Evolutionary conservation across 1,284 basidiomycete genomes (phyloP), one percentile per base, ranked within the genome.

Genomic region (Tilletiopsis washingtonensis): DNA sequence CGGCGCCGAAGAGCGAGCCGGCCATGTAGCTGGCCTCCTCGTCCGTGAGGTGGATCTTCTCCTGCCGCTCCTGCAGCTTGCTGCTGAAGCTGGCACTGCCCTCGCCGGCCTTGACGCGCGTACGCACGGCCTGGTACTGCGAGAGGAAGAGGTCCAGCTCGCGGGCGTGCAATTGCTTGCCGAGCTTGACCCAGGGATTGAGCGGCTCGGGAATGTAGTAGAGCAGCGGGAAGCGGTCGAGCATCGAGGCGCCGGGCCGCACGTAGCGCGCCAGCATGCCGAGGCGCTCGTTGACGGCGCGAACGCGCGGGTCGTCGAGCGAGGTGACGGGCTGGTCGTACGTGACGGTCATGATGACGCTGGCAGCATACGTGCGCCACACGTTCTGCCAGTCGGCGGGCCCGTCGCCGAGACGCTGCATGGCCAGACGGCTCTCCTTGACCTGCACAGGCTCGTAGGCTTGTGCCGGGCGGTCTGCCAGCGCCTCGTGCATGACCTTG

Each of bases 61-160:
- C 20, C 49, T 74, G 72, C 19, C 54, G 50, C 40, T 73, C 66
- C 21, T 64, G 54, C 29, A 74, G 58, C 32, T 69, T 62, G 24
- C 58, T 55, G 1, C 62, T 61, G 43, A 74, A 74, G 44, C 67
- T 72, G 77, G 59, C 81, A 81, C 51, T 46, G 55, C 53, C 79
- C 76, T 56, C 29, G 15, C 45, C 48, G 5, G 34, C 9, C 25
- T 47, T 38, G 21, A 61, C 55, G 11, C 60, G 42, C 14, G 17
- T 3, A 3, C 50, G 29, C 3, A 62, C 62, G 5, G 15, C 40
- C 2, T 45, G 6, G 29, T 52, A 57, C 14, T 56, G 48, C 4
- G 45, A 44, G 2, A 53, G 25, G 75, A 80, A 61, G 2, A 64
- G 42, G 19, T 40, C 38, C 24, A 60, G 45, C 29, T 34, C 29